Evolutionary conservation across 2,329 filamentous ascomycete species (phyloP), one percentile per base, ranked within the genome.

Genomic region (Xylaria sp.): DNA sequence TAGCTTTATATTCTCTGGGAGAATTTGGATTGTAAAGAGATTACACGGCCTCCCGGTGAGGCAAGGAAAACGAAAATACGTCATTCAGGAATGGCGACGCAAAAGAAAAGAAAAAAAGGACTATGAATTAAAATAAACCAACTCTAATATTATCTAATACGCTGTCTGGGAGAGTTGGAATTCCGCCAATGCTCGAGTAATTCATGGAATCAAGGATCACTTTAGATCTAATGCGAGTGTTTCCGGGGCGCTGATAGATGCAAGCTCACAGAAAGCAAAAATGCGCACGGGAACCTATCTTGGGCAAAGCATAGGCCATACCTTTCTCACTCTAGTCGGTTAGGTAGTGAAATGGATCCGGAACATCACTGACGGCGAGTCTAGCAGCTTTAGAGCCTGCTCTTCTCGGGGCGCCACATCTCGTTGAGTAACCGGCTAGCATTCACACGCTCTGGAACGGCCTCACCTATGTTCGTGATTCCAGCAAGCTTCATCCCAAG

Each of bases 371-470:
- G 3, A 10, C 9, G 27, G 27, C 17, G 13, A 19, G 5, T n/a
- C 7, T 35, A 2, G 4, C 31, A 21, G 13, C 19, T 3, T 64
- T 31, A 68, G 11, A 70, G 54, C 5, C 65, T 64, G 38, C 67
- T 69, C 48, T 68, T 65, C 63, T 72, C 72, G n/a, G 72, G 71
- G n/a, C 68, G 66, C 73, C 73, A 75, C 57, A 75, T 71, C 46
- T 72, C 68, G 44, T 74, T 74, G 1, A 73, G 56, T 1, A 76
- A 61, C 3, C 68, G 67, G 38, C 64, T 72, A 9, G 74, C 68
- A 55, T 84, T 85, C 10, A 85, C 80, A 70, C 82, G 75, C n/a
- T 83, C 81, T 2, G 82, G 81, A 47, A 76, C 74, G 10, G 79
- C 77, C 62, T 83, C 76, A 51, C 79, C 74, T 6, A 85, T 69